Percentiles rank a stretch among this genome's conserved stretches.
Evolutionary conservation across 257 asterid species (phyloP).

Genomic region (Salvia miltiorrhiza): DNA sequence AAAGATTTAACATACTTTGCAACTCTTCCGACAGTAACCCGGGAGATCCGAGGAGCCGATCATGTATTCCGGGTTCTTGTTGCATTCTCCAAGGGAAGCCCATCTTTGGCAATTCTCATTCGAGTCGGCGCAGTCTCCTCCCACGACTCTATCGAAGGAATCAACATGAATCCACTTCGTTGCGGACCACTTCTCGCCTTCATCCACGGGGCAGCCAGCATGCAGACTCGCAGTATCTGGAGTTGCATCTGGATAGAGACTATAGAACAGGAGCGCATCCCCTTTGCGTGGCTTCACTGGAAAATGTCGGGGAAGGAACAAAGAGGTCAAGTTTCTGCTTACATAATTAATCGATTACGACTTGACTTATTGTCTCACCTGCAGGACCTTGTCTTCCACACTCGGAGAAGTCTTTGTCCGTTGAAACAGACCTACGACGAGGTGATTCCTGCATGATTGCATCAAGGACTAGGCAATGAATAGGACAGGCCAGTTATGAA

Average conservation of each 20-base stretch:
- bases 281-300: constrained; percentile 93
- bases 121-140: constrained; percentile 50
- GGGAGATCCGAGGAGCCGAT: constrained; percentile 74
- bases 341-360: not conserved
- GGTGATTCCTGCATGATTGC: constrained; percentile 51
- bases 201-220: constrained; percentile 93
- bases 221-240: constrained; percentile 84
- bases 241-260: constrained; percentile 66
- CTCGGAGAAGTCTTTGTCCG: constrained; percentile 62
- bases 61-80: constrained; percentile 87
- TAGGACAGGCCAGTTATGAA: not conserved
- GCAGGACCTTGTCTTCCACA: constrained; percentile 87
- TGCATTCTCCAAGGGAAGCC: constrained; percentile 97
- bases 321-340: constrained; percentile 6
- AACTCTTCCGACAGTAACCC: constrained; percentile 88
- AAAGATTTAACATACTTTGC: constrained; percentile 63
- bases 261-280: constrained; percentile 88
- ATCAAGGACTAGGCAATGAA: constrained; percentile 6
- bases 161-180: constrained; percentile 97
- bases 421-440: constrained; percentile 64
- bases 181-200: constrained; percentile 98
- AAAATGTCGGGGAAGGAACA: not conserved
- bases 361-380: constrained; percentile 44
- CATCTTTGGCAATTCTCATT: constrained; percentile 69
- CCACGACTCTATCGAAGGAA: constrained; percentile 61